These are phyloP conservation scores for Cystobasidiaceae sp. DNA, from an alignment of 1,284 basidiomycete species.

Conservation along the genomic window DNA sequence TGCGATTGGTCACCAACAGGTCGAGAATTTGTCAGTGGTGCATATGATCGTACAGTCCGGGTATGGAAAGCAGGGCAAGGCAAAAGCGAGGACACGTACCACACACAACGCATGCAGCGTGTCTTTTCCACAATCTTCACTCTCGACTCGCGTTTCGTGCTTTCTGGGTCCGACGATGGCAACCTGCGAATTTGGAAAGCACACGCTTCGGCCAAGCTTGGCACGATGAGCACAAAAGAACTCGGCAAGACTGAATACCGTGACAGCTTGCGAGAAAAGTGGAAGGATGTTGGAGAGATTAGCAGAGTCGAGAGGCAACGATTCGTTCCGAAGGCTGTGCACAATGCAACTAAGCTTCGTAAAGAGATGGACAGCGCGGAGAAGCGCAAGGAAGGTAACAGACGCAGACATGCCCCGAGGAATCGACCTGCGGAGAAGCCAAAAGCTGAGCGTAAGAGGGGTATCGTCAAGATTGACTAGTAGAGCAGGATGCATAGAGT, in stretches of 20 bases:
- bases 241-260: conserved; percentile 89
- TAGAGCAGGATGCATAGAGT: too few species aligned
- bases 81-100: conserved; percentile 82
- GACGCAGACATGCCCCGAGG: conserved; percentile 58
- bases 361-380: conserved; percentile 85
- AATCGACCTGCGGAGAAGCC: conserved; percentile 82
- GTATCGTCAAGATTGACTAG: conserved; percentile 33
- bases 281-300: conserved; percentile 78
- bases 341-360: conserved; percentile 82
- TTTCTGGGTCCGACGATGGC: conserved; percentile 93
- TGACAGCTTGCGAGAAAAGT: conserved; percentile 78
- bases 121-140: conserved; percentile 61
- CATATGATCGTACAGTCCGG: conserved; percentile 90
- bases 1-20: conserved; percentile 67
- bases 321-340: conserved; percentile 82
- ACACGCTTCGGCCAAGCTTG: conserved; percentile 85
- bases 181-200: conserved; percentile 97
- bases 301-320: conserved; percentile 74
- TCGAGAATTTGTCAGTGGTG: conserved; percentile 90
- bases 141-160: conserved; percentile 83
- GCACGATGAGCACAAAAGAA: conserved; percentile 85
- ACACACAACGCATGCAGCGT: conserved; percentile 96
- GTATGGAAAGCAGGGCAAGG: conserved; percentile 89
- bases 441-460: conserved; percentile 78
- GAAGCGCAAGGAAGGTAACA: conserved; percentile 87